These are phyloP conservation scores for Jatropha podagrica DNA, from an alignment of 441 rosid species.

Conservation along the genomic window DNA sequence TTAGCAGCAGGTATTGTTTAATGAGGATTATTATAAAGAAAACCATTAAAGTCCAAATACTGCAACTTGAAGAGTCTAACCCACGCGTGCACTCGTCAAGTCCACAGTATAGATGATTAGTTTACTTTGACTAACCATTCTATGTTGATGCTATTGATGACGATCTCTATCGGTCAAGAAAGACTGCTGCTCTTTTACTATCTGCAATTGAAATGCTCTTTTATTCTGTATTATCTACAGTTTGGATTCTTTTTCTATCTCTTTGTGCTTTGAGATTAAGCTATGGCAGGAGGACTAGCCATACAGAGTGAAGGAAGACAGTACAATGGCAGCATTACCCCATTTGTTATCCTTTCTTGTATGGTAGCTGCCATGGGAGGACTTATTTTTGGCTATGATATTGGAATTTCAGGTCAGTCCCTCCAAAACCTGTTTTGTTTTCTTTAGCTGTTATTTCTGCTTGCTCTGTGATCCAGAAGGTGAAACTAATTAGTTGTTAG, in stretches of 20 bases:
- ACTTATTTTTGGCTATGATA: constrained; percentile 77
- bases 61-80: background rate
- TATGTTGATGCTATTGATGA: background rate
- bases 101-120: background rate
- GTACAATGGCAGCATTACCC: constrained; percentile 50
- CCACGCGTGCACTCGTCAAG: background rate
- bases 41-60: background rate
- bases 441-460: background rate
- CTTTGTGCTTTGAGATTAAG: background rate
- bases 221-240: background rate
- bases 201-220: background rate
- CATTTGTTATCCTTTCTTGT: constrained; percentile 54
- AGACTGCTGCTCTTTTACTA: background rate
- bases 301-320: constrained; percentile 21
- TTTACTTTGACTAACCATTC: constrained; percentile 17
- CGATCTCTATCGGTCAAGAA: constrained; percentile 8
- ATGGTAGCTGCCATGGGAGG: constrained; percentile 83
- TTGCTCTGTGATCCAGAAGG: background rate
- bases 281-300: constrained; percentile 43
- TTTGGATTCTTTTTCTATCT: background rate
- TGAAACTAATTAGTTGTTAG: background rate
- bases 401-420: constrained; percentile 60
- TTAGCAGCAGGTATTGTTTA: too few species aligned
- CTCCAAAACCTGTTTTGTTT: background rate
- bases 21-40: too few species aligned